Evolutionary conservation across 805 yeast species (phyloP), one percentile per base, ranked within the genome.

Genomic region (Wickerhamomyces queroliae): DNA sequence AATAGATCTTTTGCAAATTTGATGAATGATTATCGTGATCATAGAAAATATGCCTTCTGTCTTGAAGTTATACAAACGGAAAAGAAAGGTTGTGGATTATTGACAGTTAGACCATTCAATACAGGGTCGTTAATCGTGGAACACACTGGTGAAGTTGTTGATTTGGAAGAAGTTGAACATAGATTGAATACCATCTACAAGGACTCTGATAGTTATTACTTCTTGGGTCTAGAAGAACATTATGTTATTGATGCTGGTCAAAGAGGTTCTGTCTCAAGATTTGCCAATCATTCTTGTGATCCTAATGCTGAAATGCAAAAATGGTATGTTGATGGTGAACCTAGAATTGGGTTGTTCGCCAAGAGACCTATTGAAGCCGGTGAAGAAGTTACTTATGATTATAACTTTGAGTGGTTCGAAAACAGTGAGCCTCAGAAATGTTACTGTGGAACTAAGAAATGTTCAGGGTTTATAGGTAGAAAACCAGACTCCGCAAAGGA

Each of bases 271-370:
- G 62, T 63, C 21, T 78, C 78, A 1, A 53, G 76, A 28, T 72
- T 69, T 52, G 74, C 68, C 22, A 72, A 72, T 50, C 78, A 72
- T 45, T 69, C 75, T 13, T 69, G 75, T 48, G 50, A 53, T 37
- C 76, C 78, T 35, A 72, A 72, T 40, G 59, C 69, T 19, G 66
- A 62, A 34, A 70, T 72, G 60, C 72, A 72, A 51, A 68, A 69
- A 44, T 72, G 76, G 76, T 58, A 56, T 15, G 72, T 69, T 26
- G 56, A 66, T 36, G 68, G 61, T n/a, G 60, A 55, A 41, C 74
- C 76, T 5, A 53, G 70, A 30, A 63, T 72, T 40, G 76, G 75
- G 0, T 49, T 72, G 13, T 72, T 70, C 48, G 74, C 74, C 12
- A 53, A 56, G n/a, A 47, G 53, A 13, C 54, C 54, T 2, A 66